A percentile compares a stretch with the other conserved stretches of the same genome.
These are phyloP conservation scores for Macrolepiota dolichaula DNA, from an alignment of 768 basidiomycete species.

Conservation along the genomic window DNA sequence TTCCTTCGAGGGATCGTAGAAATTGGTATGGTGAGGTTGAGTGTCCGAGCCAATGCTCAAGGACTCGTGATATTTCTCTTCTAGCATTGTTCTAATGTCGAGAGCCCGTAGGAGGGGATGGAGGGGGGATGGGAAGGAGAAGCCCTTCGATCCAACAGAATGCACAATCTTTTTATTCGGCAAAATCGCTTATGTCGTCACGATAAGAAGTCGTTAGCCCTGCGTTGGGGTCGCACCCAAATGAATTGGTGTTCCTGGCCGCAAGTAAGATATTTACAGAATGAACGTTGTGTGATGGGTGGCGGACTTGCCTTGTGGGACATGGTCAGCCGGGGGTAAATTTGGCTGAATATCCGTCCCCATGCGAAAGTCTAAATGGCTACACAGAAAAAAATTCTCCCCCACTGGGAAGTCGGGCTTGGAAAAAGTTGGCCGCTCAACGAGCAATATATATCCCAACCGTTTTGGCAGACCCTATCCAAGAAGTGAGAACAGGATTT, in stretches of 20 bases:
- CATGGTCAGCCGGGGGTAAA: background rate
- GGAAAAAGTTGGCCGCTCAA: background rate
- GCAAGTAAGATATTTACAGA: background rate
- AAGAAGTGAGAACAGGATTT: background rate
- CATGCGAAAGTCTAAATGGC: background rate
- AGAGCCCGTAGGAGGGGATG: constrained; percentile 4
- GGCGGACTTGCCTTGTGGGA: background rate
- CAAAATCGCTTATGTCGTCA: background rate
- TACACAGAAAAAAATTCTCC: background rate
- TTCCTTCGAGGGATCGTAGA: constrained; percentile 48
- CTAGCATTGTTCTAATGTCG: constrained; percentile 22
- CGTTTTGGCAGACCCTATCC: background rate
- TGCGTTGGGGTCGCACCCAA: background rate
- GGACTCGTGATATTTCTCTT: constrained; percentile 30
- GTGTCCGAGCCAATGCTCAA: constrained; percentile 25
- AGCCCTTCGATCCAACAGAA: background rate
- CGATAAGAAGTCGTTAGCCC: background rate
- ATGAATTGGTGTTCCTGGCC: background rate
- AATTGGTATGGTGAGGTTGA: constrained; percentile 24
- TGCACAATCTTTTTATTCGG: background rate
- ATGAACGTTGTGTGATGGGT: background rate
- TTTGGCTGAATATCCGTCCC: background rate
- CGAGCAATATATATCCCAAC: background rate
- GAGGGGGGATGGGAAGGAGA: constrained; percentile 2
- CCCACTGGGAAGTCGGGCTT: background rate